Base-by-base conservation (phyloP, 306 rosid genomes). In the Delonix regia region DNA sequence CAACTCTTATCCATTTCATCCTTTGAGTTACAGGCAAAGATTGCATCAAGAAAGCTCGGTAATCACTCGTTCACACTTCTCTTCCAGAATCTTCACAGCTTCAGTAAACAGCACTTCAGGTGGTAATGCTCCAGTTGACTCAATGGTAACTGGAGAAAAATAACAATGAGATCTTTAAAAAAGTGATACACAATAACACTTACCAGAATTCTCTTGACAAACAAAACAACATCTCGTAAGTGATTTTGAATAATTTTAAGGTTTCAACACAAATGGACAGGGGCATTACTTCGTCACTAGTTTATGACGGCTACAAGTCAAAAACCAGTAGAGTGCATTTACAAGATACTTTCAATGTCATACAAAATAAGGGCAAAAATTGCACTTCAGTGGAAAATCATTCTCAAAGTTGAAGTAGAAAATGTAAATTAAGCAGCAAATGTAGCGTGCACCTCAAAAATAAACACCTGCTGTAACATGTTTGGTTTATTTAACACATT, bases 11-110 rank as follows among this genome's bases (percentile, higher is more conserved):
- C 49, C 57, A 49, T 47, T 75, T 51, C 78, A 57, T 60, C 48
- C 76, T n/a, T 4, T 39, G 55, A 33, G 28, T 60, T 80, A 67
- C 28, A 38, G 59, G 56, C 21, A 51, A 63, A 65, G 38, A 42
- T 69, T 75, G 66, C 66, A 68, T 85, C 85, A 90, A 79, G 96
- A 89, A 82, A 95, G 94, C 84, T 92, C 98, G 3, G 89, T 76
- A 71, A 95, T 95, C 65, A 93, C 89, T 6, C 94, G 90, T 76
- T 92, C 99, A 51, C 99, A 95, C 88, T 95, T 95, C 77, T 88
- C 97, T 91, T 92, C 98, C 85, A 95, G 84, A 71, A 92, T 91
- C 88, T 92, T 95, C 82, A 92, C 94, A 60, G 99, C 97, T 88
- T 95, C 98, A 0, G 94, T 92, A 63, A 95, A 92, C 11, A 95